These are phyloP conservation scores for Insectozyma bohioensis DNA, from an alignment of 1,139 yeast genomes.

Conservation along the genomic window DNA sequence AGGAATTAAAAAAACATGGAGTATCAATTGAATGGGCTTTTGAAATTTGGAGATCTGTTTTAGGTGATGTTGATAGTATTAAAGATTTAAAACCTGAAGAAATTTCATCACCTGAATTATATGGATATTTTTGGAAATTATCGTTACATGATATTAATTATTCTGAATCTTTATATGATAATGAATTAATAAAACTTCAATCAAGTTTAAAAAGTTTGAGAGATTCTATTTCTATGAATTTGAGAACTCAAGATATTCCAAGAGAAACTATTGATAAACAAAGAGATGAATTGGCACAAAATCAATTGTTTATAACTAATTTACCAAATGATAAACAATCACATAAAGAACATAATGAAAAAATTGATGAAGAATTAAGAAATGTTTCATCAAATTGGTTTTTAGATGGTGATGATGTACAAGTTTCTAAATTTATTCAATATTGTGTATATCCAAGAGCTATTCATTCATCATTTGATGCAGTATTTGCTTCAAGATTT, in stretches of 20 bases:
- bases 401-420: conserved; percentile 12
- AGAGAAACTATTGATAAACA: conserved; percentile 25
- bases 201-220: conserved; percentile 31
- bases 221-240: conserved; percentile 29
- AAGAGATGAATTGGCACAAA: conserved; percentile 28
- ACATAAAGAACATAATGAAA: conserved; percentile 31
- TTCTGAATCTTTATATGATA: conserved; percentile 50
- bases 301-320: conserved; percentile 22
- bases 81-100: conserved; percentile 1
- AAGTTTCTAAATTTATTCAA: conserved; percentile 44
- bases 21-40: conserved; percentile 71
- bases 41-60: conserved; percentile 67
- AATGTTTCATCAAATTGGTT: conserved; percentile 28
- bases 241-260: conserved; percentile 30
- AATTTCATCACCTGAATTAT: conserved; percentile 37
- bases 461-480: conserved; percentile 81
- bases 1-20: conserved; percentile 47
- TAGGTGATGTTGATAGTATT: conserved; percentile 13
- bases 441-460: conserved; percentile 75
- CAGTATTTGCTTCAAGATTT: conserved; percentile 68
- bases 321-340: conserved; percentile 27
- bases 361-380: conserved; percentile 15
- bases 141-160: conserved; percentile 72
- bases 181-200: conserved; percentile 42
- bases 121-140: conserved; percentile 70